Conservation (phyloP, 1,284 basidiomycete species). For the Neonothopanus nambi region DNA sequence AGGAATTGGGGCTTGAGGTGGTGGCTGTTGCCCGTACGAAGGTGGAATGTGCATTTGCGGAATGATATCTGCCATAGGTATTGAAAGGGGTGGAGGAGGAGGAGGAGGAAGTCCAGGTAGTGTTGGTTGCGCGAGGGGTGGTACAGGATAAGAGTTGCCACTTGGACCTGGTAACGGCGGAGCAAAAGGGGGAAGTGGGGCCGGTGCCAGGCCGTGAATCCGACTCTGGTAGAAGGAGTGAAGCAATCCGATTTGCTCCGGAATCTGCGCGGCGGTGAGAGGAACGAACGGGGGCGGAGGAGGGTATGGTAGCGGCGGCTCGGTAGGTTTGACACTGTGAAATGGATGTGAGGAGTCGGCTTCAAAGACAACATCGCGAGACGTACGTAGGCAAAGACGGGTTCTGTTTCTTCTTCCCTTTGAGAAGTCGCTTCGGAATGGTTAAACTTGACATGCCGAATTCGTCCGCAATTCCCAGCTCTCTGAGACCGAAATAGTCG, state of each 20-base stretch:
- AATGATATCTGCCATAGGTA: slow-evolving; percentile 1
- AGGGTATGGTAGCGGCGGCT: slow-evolving; percentile 84
- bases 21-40: neutral
- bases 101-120: slow-evolving; percentile 17
- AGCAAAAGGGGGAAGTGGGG: slow-evolving; percentile 22
- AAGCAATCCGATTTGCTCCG: slow-evolving; percentile 84
- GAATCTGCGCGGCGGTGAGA: slow-evolving; percentile 63
- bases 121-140: slow-evolving; percentile 21
- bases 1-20: slow-evolving; percentile 8
- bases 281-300: slow-evolving; percentile 81
- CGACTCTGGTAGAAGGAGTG: slow-evolving; percentile 73
- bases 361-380: slow-evolving; percentile 6
- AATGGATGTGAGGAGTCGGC: slow-evolving; percentile 2
- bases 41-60: neutral
- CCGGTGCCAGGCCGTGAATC: slow-evolving; percentile 41
- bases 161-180: slow-evolving; percentile 14
- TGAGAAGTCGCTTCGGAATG: slow-evolving; percentile 80
- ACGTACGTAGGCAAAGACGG: slow-evolving; percentile 47
- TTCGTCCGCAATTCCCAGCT: slow-evolving; percentile 88
- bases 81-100: neutral
- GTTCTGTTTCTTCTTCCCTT: slow-evolving; percentile 58
- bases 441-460: slow-evolving; percentile 78
- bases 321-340: slow-evolving; percentile 63
- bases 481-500: slow-evolving; percentile 90
- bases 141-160: slow-evolving; percentile 12